These are phyloP conservation scores for Cytospora piceicola DNA, from an alignment of 2,329 filamentous ascomycete genomes.

Conservation along the genomic window DNA sequence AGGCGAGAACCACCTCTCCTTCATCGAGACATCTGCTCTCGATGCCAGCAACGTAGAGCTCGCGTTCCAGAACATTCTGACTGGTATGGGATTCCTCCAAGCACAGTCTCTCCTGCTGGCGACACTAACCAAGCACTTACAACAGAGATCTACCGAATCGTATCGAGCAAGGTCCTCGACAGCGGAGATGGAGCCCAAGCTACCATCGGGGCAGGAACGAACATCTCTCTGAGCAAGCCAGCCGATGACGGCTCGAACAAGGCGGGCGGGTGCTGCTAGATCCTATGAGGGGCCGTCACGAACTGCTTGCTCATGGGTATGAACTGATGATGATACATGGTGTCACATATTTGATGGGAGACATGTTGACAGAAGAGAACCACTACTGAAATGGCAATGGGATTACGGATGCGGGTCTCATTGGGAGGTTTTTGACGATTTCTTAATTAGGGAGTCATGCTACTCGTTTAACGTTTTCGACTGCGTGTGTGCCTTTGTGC, in stretches of 20 bases:
- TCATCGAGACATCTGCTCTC: slow-evolving; percentile 98
- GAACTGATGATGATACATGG: slow-evolving; percentile 41
- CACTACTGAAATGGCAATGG: slow-evolving; percentile 26
- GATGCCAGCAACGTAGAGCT: slow-evolving; percentile 99
- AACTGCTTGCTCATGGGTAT: slow-evolving; percentile 37
- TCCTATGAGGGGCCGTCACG: slow-evolving; percentile 27
- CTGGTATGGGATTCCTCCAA: slow-evolving; percentile 65
- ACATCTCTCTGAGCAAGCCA: slow-evolving; percentile 85
- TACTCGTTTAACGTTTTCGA: slow-evolving; percentile 29
- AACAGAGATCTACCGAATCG: slow-evolving; percentile 97
- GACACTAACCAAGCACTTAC: slow-evolving; percentile 19
- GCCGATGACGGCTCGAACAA: slow-evolving; percentile 76
- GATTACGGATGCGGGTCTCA: slow-evolving; percentile 29
- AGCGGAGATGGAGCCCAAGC: slow-evolving; percentile 81
- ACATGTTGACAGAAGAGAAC: slow-evolving; percentile 32
- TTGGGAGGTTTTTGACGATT: slow-evolving; percentile 30
- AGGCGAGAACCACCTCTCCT: slow-evolving; percentile 98
- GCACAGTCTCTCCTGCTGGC: slow-evolving; percentile 10
- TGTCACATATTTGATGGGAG: slow-evolving; percentile 40
- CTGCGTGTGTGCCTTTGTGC: slow-evolving; percentile 28
- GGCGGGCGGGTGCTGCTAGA: slow-evolving; percentile 80
- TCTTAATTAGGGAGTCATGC: slow-evolving; percentile 34
- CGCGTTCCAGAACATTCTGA: slow-evolving; percentile 99
- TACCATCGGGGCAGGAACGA: slow-evolving; percentile 77
- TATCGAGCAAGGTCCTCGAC: slow-evolving; percentile 96